Percentiles rank a stretch among this genome's conserved stretches.
Evolutionary conservation across 148 eudicot genomes (phyloP).

Genomic region (Vaccinium darrowii): DNA sequence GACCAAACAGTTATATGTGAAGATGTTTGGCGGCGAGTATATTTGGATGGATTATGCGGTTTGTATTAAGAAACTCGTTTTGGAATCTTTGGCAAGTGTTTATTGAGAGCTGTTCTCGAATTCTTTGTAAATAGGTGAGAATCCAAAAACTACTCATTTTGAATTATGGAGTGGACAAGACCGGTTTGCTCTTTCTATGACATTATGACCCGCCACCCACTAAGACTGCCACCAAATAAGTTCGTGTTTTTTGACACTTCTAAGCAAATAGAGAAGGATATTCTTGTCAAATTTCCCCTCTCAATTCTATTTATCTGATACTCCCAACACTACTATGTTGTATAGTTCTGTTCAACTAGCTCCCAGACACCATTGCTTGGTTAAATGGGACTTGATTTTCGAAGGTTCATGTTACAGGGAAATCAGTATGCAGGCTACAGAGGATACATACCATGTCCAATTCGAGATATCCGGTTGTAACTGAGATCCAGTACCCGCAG

Average conservation of each 20-base stretch:
- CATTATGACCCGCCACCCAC: background rate
- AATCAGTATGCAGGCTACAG: background rate
- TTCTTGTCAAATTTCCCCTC: background rate
- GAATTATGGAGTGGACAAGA: background rate
- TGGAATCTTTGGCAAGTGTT: background rate
- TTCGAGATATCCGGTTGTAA: constrained; percentile 75
- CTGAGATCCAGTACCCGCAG: constrained; percentile 81
- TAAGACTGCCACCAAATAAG: background rate
- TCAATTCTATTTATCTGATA: background rate
- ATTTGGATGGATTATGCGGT: background rate
- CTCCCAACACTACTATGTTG: background rate
- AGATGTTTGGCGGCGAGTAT: background rate
- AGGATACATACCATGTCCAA: constrained; percentile 74
- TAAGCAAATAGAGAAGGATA: background rate
- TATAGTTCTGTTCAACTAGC: background rate
- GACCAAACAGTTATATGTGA: background rate
- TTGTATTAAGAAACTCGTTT: background rate
- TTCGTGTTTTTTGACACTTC: background rate
- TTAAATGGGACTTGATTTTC: background rate
- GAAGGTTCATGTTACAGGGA: background rate
- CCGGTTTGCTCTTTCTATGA: background rate
- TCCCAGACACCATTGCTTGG: background rate
- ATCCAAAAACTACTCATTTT: background rate
- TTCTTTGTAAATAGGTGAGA: background rate
- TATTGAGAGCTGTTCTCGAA: background rate